Conservation (phyloP, 2,329 filamentous ascomycete genomes). For the Aspergillus unguis region DNA sequence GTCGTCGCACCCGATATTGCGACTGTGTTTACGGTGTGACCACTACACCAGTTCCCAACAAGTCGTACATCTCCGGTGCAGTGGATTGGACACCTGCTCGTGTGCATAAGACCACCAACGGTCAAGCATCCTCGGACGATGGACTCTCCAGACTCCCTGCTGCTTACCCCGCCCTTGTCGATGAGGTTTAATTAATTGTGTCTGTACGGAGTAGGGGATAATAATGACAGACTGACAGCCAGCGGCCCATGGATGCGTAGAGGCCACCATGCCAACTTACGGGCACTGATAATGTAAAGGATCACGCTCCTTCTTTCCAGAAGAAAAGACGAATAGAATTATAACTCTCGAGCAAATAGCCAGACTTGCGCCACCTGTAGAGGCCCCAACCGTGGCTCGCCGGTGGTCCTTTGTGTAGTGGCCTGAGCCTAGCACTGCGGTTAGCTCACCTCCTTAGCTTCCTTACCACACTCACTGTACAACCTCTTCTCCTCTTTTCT, state of each 20-base stretch:
- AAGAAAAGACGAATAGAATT: not conserved
- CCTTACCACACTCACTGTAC: constrained; percentile 14
- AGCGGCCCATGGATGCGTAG: constrained; percentile 8
- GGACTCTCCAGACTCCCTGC: constrained; percentile 16
- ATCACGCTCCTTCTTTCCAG: constrained; percentile 8
- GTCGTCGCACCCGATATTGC: not conserved
- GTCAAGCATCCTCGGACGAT: constrained; percentile 12
- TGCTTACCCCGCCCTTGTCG: constrained; percentile 19
- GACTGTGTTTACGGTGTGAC: not conserved
- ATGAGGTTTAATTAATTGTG: constrained; percentile 11
- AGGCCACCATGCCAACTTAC: constrained; percentile 1
- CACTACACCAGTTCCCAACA: not conserved
- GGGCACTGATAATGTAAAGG: constrained; percentile 2
- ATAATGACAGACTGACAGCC: not conserved
- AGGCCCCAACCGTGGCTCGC: constrained; percentile 27
- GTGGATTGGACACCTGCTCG: constrained; percentile 11
- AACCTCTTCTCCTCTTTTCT: constrained; percentile 18
- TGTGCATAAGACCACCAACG: constrained; percentile 12
- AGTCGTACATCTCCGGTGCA: constrained; percentile 1
- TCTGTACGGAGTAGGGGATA: not conserved
- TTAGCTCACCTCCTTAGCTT: constrained; percentile 21
- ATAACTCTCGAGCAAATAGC: constrained; percentile 1
- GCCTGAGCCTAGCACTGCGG: constrained; percentile 15
- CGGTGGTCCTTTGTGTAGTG: constrained; percentile 16
- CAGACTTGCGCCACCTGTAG: constrained; percentile 23